phyloP scores from a whole-genome alignment of 352 stramenopile species.

The Plasmopara halstedii region DNA sequence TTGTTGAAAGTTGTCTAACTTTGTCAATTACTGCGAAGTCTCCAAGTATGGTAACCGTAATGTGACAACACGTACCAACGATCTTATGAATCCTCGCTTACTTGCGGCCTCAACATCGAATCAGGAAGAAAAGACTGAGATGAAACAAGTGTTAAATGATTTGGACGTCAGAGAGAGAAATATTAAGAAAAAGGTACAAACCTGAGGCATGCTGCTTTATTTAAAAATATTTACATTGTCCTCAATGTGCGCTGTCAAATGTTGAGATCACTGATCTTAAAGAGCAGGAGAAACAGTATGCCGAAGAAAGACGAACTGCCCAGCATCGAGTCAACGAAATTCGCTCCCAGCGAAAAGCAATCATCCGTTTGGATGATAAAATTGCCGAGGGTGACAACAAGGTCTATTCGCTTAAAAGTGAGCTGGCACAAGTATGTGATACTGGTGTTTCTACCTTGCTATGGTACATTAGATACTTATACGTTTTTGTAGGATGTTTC shows the following conservation, averaged over 20 bases:
- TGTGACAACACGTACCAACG: constrained; percentile 79
- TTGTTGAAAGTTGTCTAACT: background rate
- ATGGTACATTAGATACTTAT: background rate
- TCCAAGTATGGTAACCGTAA: constrained; percentile 82
- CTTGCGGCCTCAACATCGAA: constrained; percentile 71
- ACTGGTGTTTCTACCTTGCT: background rate
- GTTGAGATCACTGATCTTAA: constrained; percentile 52
- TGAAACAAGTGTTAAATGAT: constrained; percentile 47
- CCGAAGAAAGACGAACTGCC: constrained; percentile 47
- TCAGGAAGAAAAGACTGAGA: constrained; percentile 58
- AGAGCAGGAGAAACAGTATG: constrained; percentile 51
- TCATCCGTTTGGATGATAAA: constrained; percentile 68
- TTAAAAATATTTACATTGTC: background rate
- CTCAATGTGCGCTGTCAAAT: background rate
- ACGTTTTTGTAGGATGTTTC: constrained; percentile 48
- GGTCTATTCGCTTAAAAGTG: constrained; percentile 56
- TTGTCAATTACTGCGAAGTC: constrained; percentile 19
- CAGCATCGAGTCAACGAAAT: constrained; percentile 64
- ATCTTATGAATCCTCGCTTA: constrained; percentile 59
- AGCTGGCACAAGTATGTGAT: constrained; percentile 52
- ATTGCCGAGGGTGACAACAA: constrained; percentile 66
- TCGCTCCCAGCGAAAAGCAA: constrained; percentile 51
- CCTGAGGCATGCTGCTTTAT: background rate
- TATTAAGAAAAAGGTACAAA: constrained; percentile 51
- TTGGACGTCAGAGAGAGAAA: constrained; percentile 21